Percentiles rank a stretch among this genome's conserved stretches.
Conservation (phyloP, 2,329 filamentous ascomycete genomes). For the Hymenoscyphus salicellus region DNA sequence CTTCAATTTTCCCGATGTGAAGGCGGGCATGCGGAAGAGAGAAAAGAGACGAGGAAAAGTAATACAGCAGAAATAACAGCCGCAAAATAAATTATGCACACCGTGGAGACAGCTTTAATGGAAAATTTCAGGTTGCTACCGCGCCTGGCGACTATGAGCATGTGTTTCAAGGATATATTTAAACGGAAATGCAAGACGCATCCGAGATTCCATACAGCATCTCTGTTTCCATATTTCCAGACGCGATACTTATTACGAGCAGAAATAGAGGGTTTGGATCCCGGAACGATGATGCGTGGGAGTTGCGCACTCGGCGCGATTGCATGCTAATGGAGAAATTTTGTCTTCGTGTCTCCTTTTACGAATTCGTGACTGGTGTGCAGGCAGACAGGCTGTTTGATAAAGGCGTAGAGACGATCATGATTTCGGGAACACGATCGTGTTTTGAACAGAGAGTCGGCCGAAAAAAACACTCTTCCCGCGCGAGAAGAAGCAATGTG, state of each 20-base stretch:
- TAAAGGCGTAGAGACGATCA: too few species aligned
- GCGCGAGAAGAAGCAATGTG: too few species aligned
- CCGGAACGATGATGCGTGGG: background rate
- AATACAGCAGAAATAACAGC: background rate
- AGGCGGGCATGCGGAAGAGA: background rate
- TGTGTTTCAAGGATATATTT: background rate
- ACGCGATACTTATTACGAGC: background rate
- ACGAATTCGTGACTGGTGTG: too few species aligned
- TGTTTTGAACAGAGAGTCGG: too few species aligned
- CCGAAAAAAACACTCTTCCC: too few species aligned
- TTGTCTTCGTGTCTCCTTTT: too few species aligned
- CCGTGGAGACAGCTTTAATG: background rate
- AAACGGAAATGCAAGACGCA: background rate
- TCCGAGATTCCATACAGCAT: background rate
- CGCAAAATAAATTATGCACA: background rate
- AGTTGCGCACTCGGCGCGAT: background rate
- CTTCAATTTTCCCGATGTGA: too few species aligned
- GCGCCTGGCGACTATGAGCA: background rate
- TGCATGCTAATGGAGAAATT: too few species aligned
- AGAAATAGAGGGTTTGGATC: background rate
- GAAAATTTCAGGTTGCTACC: background rate
- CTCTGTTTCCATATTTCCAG: background rate
- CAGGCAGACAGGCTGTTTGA: too few species aligned
- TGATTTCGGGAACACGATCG: too few species aligned
- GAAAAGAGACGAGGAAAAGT: background rate